These are phyloP conservation scores for Neocallimastix lanati DNA, from an alignment of 192 early-diverging fungal species.

Conservation along the genomic window DNA sequence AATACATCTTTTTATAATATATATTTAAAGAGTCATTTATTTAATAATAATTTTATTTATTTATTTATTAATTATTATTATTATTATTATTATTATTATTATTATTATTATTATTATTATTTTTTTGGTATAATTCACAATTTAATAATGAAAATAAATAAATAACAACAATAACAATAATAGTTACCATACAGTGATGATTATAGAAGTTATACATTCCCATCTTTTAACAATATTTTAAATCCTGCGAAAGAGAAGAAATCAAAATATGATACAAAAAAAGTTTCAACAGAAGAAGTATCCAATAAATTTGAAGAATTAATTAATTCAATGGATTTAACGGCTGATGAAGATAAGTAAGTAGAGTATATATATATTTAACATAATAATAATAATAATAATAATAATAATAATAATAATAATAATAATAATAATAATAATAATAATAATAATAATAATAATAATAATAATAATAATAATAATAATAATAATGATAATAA, in stretches of 20 bases:
- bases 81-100: neutral
- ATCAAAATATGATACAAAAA: neutral
- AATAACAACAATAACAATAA: no score
- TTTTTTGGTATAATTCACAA: no score
- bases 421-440: no score
- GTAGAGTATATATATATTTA: neutral
- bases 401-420: no score
- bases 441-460: no score
- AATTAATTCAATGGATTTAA: neutral
- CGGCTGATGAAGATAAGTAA: neutral
- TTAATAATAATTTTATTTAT: no score
- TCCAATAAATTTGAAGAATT: neutral
- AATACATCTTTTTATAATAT: no score
- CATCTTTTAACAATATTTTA: neutral
- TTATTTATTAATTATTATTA: neutral
- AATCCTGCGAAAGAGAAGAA: neutral
- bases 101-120: neutral
- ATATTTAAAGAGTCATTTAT: no score
- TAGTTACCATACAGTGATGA: neutral
- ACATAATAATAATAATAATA: no score
- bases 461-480: no score
- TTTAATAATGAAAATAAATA: no score
- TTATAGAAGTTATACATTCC: neutral
- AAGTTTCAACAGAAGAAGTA: neutral
- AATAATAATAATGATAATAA: no score